A percentile compares a stretch with the other conserved stretches of the same genome.
These are phyloP conservation scores for Cardamine resedifolia DNA, from an alignment of 345 rosid species.

Conservation along the genomic window DNA sequence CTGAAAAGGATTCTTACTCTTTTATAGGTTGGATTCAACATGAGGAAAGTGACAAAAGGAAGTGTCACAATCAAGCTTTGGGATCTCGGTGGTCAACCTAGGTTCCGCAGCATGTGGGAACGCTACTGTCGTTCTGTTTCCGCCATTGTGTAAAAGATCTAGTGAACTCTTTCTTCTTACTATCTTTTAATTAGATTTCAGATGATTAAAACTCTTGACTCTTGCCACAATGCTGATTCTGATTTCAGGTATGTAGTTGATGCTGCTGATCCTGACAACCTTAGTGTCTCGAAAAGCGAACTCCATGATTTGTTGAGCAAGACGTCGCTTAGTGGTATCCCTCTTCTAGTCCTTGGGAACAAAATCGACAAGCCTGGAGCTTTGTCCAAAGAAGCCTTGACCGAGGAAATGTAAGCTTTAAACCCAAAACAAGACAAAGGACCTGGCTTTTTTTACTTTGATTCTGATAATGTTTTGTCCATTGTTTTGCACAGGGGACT, in stretches of 20 bases:
- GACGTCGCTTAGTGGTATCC: slow-evolving; percentile 78
- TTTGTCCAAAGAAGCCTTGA: slow-evolving; percentile 74
- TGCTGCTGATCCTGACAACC: slow-evolving; percentile 85
- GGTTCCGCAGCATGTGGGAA: slow-evolving; percentile 98
- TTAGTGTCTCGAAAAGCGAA: slow-evolving; percentile 78
- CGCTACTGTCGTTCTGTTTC: slow-evolving; percentile 89
- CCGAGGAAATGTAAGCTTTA: slow-evolving; percentile 71
- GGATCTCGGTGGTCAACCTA: slow-evolving; percentile 97
- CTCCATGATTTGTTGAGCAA: slow-evolving; percentile 83
- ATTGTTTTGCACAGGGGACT: slow-evolving; percentile 59
- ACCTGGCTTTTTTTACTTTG: background rate
- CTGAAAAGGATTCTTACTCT: background rate
- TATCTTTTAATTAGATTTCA: no score
- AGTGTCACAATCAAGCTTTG: slow-evolving; percentile 90
- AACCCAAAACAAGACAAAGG: background rate
- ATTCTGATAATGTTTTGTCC: background rate
- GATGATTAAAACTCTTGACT: background rate
- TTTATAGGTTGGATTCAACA: slow-evolving; percentile 85
- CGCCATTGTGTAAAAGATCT: slow-evolving; percentile 69
- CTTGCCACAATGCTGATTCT: slow-evolving; percentile 9
- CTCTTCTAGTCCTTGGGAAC: slow-evolving; percentile 84
- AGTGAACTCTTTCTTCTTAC: no score
- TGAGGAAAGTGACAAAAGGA: slow-evolving; percentile 97
- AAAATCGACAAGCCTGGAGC: slow-evolving; percentile 91
- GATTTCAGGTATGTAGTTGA: slow-evolving; percentile 74